Base-by-base conservation (phyloP, 1,284 basidiomycete genomes). In the Naganishia sp. region DNA sequence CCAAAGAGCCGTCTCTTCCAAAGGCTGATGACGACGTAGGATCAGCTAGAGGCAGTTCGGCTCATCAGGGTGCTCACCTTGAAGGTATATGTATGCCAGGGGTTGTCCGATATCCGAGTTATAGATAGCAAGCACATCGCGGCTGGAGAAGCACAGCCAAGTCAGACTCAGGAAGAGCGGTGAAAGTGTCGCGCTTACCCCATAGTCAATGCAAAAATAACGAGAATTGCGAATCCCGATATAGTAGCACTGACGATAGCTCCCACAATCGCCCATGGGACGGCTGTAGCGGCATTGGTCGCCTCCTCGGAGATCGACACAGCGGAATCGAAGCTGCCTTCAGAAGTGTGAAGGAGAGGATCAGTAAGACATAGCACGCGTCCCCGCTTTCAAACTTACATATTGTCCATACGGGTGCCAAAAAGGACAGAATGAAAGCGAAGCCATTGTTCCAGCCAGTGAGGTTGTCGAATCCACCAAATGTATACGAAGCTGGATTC, bases 321-420 rank as follows among this genome's bases (percentile, higher is more conserved):
- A 55, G 84, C 85, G 1, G 86, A 85, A 67, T 84, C 83, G 69
- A 83, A 84, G n/a, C 76, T 78, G 64, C 81, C 28, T 28, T 28
- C 28, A 28, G 28, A 28, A 28, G 28, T 28, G 4, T 4, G 28
- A 28, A 28, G 28, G 4, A 28, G 28, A 28, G 28, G 28, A 28
- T 28, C 28, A 28, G 28, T 28, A 4, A 2, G 28, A 28, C 28
- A 28, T 28, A 28, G 4, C 2, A 28, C 28, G 28, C 28, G 4
- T 28, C 4, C 28, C 28, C 28, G 28, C 28, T 28, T 2, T 28
- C 2, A 35, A 15, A 72, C 82, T 63, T 72, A 88, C 88, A 83
- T 58, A 91, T 88, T 0, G 89, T 88, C 90, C 90, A 91, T 4
- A 88, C 80, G 0, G 90, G 89, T 0, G 88, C 86, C 32, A 90